Percentiles rank a stretch among this genome's conserved stretches.
These are phyloP conservation scores for Talaromyces liani DNA, from an alignment of 495 filamentous ascomycete genomes.

Conservation along the genomic window DNA sequence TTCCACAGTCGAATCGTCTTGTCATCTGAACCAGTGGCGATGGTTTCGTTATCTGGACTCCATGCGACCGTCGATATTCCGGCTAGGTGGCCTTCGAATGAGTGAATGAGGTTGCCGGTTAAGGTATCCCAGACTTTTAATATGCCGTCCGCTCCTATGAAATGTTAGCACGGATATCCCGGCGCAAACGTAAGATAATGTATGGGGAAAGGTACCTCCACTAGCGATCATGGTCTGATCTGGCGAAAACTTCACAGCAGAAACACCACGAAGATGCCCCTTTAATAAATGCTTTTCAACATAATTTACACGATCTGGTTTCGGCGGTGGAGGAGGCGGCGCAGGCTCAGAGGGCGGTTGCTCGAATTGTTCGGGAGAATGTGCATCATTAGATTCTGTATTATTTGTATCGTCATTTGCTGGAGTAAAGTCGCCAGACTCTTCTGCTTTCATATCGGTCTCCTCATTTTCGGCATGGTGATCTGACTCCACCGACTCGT, in stretches of 20 bases:
- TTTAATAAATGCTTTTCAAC: conserved; percentile 55
- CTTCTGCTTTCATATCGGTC: conserved; percentile 9
- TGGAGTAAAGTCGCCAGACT: neutral
- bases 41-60: conserved; percentile 75
- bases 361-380: conserved; percentile 3
- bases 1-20: conserved; percentile 95
- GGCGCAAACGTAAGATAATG: neutral
- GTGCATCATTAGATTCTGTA: conserved; percentile 7
- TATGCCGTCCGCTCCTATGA: conserved; percentile 69
- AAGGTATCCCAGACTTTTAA: conserved; percentile 83
- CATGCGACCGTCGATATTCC: conserved; percentile 87
- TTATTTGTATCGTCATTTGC: neutral
- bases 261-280: conserved; percentile 71
- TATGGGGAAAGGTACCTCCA: conserved; percentile 45
- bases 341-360: conserved; percentile 16
- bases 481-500: conserved; percentile 4
- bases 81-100: conserved; percentile 87
- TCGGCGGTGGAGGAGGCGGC: conserved; percentile 32
- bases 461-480: conserved; percentile 11
- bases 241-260: conserved; percentile 85
- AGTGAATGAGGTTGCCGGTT: conserved; percentile 72
- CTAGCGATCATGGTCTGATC: conserved; percentile 86
- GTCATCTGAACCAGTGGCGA: conserved; percentile 92
- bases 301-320: conserved; percentile 49
- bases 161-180: neutral